Conservation (phyloP, 257 asterid genomes). For the Solanum bulbocastanum region DNA sequence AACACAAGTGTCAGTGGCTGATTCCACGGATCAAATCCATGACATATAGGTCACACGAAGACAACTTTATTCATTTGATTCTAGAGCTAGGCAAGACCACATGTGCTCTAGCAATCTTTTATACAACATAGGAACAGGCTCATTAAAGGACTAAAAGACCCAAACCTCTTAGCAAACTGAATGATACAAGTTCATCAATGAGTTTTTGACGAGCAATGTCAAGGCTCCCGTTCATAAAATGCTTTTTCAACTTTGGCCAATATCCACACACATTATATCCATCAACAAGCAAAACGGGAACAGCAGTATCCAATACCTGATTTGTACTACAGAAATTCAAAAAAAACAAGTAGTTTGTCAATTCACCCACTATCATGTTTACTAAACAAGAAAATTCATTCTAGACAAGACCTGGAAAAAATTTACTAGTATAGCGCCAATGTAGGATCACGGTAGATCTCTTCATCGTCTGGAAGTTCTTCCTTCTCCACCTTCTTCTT, state of each 20-base stretch:
- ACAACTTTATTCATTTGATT: background rate
- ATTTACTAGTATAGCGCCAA: slow-evolving; percentile 65
- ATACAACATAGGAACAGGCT: background rate
- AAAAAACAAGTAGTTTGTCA: background rate
- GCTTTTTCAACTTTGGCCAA: slow-evolving; percentile 93
- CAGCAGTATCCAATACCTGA: slow-evolving; percentile 67
- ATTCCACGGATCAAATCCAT: background rate
- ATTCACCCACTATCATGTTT: background rate
- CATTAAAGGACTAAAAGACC: slow-evolving; percentile 11
- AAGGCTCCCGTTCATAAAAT: slow-evolving; percentile 71
- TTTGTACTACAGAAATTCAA: slow-evolving; percentile 44
- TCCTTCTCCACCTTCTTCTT: slow-evolving; percentile 81
- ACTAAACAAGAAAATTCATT: slow-evolving; percentile 3
- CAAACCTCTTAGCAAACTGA: slow-evolving; percentile 85
- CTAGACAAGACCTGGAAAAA: slow-evolving; percentile 19
- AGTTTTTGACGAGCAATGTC: slow-evolving; percentile 96
- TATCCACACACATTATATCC: slow-evolving; percentile 96
- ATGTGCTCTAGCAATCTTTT: background rate
- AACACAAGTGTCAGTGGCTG: background rate
- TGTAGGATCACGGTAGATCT: slow-evolving; percentile 77
- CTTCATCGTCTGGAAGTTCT: slow-evolving; percentile 66
- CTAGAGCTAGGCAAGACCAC: background rate
- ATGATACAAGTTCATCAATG: slow-evolving; percentile 73
- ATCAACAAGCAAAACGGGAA: slow-evolving; percentile 93
- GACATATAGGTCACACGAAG: background rate